Percentiles rank a stretch among this genome's conserved stretches.
Evolutionary conservation across 768 basidiomycete species (phyloP).

Genomic region (Phylloporus sp.): DNA sequence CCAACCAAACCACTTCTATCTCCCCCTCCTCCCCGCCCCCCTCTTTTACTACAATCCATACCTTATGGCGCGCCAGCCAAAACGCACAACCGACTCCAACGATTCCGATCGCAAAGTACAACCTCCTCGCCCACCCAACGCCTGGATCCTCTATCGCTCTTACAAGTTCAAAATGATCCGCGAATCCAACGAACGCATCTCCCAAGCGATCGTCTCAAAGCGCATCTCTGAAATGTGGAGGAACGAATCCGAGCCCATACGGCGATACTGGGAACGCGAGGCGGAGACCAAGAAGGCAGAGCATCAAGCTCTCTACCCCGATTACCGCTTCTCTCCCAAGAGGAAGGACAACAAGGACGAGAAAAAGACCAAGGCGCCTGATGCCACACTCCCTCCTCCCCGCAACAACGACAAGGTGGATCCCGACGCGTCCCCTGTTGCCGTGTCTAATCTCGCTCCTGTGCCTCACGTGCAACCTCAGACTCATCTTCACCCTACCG

Average conservation of each 20-base stretch:
- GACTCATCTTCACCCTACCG: slow-evolving; percentile 1
- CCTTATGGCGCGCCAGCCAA: slow-evolving; percentile 23
- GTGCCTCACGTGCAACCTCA: neutral
- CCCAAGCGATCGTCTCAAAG: slow-evolving; percentile 64
- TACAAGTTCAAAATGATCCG: slow-evolving; percentile 37
- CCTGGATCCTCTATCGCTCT: slow-evolving; percentile 79
- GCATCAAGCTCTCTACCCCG: slow-evolving; percentile 48
- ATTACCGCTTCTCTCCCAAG: slow-evolving; percentile 53
- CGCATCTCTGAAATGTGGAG: slow-evolving; percentile 63
- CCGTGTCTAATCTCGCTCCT: neutral
- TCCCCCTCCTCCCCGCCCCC: slow-evolving; percentile 8
- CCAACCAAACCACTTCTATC: slow-evolving; percentile 17
- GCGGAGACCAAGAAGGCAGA: slow-evolving; percentile 51
- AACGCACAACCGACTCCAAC: too few species aligned
- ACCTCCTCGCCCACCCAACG: slow-evolving; percentile 69
- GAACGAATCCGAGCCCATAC: slow-evolving; percentile 44
- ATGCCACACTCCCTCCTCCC: slow-evolving; percentile 19
- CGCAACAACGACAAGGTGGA: neutral
- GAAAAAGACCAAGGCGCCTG: slow-evolving; percentile 18
- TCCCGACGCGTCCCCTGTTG: neutral
- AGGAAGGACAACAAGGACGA: slow-evolving; percentile 45
- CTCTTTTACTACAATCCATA: slow-evolving; percentile 6
- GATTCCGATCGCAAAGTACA: slow-evolving; percentile 26
- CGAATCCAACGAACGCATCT: slow-evolving; percentile 29
- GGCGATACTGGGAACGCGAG: slow-evolving; percentile 45